Percentiles rank a stretch among this genome's conserved stretches.
Evolutionary conservation across 371 early-diverging fungal genomes (phyloP).

Genomic region (Rozella allomycis): DNA sequence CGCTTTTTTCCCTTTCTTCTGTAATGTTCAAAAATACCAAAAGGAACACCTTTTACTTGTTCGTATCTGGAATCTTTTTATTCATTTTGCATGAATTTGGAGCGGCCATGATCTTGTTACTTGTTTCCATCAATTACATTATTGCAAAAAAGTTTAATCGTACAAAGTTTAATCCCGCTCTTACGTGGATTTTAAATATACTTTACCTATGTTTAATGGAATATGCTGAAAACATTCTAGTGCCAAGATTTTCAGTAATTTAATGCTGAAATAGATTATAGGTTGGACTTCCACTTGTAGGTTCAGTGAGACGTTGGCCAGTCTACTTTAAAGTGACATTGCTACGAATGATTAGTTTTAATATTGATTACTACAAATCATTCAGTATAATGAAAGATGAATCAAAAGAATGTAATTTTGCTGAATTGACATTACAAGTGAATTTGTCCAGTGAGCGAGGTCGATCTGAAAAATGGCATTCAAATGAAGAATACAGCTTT

Average conservation of each 20-base stretch:
- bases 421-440: neutral
- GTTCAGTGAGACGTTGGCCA: no score
- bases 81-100: constrained; percentile 38
- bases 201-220: constrained; percentile 51
- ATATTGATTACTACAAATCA: constrained; percentile 80
- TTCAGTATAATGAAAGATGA: no score
- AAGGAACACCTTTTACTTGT: constrained; percentile 14
- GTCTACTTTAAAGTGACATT: constrained; percentile 69
- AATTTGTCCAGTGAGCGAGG: constrained; percentile 2
- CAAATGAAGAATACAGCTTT: constrained; percentile 41
- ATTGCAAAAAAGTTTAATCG: constrained; percentile 30
- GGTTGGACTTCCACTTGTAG: no score
- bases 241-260: no score
- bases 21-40: neutral
- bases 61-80: constrained; percentile 38
- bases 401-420: constrained; percentile 1
- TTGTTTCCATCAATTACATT: constrained; percentile 35
- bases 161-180: constrained; percentile 8
- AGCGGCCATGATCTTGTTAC: constrained; percentile 39
- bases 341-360: constrained; percentile 68
- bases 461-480: constrained; percentile 3
- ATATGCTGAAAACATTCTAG: constrained; percentile 24
- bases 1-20: no score
- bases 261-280: no score
- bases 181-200: constrained; percentile 59